Evolutionary conservation across 2,329 filamentous ascomycete genomes (phyloP), one percentile per base, ranked within the genome.

Genomic region (Pleoardoris graminearum): DNA sequence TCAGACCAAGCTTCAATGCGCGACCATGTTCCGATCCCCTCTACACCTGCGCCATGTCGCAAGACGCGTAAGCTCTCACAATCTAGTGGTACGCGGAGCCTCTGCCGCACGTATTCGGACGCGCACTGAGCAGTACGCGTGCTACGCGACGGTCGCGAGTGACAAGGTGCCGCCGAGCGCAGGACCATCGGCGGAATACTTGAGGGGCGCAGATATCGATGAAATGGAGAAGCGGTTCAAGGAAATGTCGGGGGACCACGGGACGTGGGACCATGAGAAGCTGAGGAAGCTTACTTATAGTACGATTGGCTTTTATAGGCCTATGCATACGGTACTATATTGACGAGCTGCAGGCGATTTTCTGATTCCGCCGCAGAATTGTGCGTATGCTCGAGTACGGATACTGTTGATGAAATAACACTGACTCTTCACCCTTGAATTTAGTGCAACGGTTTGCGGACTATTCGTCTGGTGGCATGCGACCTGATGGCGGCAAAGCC

Each of bases 241-340:
- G 19, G 30, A 60, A 3, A 43, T 32, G 35, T 48, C 55, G n/a
- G 55, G 58, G 14, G 55, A 60, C 32, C 46, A 58, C 19, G 52
- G 43, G n/a, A 50, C 41, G 7, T 56, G 53, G 58, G 44, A 44
- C 27, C 55, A 59, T 33, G 47, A 56, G 12, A 51, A 57, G 47
- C 43, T 60, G 25, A 21, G 36, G 12, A 48, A 39, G 2, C 55
- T 58, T 16, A 3, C 25, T 2, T 45, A 53, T 16, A 36, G 55
- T 52, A 50, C 25, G 25, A n/a, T n/a, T n/a, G n/a, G n/a, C 25
- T 5, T 27, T 6, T 6, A 27, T 27, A 27, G 25, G 10, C 6
- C 10, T 5, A 27, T 6, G 25, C 10, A 5, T 27, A 10, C 25
- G 5, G 6, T 6, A 27, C 6, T 6, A 6, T 10, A 10, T 27